Base-by-base conservation (phyloP, 345 rosid genomes). In the Linum lewisii region DNA sequence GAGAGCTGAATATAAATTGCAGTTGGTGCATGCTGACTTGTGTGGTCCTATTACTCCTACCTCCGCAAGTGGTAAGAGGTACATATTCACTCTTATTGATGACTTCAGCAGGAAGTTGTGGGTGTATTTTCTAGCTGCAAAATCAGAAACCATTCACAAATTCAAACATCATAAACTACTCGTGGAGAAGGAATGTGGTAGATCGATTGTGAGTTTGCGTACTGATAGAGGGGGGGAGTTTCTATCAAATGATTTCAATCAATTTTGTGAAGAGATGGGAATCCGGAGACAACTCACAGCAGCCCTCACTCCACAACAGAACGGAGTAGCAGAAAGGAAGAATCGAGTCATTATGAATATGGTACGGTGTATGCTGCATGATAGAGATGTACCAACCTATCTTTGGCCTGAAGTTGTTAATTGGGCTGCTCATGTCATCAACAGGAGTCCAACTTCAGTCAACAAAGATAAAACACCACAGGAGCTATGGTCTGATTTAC, bases 181-280 rank as follows among this genome's bases (percentile, higher is more conserved):
- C n/a, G n/a, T n/a, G n/a, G n/a, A n/a, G n/a, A n/a, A n/a, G n/a
- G n/a, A n/a, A n/a, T 4, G 50, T 1, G 47, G 36, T n/a, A 10
- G 7, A 7, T 59, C 24, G 6, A 32, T 59, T n/a, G 15, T 1
- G 16, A 4, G 23, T 15, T 21, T 59, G 11, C 10, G 62, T 6
- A 59, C 62, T 8, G 44, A 20, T 36, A 51, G 54, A 19, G 54
- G 54, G 54, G n/a, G 54, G 54, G 54, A 51, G 54, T 51, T 51
- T 5, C 18, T 51, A 9, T 19, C 10, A 9, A 5, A 51, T 51
- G 54, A 51, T 4, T 51, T 51, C n/a, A 2, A 19, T 0, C 4
- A 22, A 0, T 51, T 51, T 7, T 51, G 54, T 51, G 54, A 11
- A 1, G 21, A 51, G 24, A 7, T 8, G 1, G 54, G 54, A 22